These are phyloP conservation scores for Hyaloperonospora arabidopsidis DNA, from an alignment of 352 stramenopile species.

Conservation along the genomic window DNA sequence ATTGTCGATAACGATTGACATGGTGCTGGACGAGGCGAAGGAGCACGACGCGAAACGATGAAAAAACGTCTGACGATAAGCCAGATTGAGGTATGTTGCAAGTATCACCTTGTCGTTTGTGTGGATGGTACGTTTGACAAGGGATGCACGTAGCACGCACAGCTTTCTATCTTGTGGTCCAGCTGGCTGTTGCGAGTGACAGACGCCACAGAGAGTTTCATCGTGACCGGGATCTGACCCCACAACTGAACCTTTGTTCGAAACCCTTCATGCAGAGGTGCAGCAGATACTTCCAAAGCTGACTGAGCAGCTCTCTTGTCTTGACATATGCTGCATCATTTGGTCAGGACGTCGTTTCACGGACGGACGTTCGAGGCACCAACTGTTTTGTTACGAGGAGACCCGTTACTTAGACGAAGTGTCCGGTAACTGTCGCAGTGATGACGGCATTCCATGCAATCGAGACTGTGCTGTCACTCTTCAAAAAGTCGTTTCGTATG, in stretches of 20 bases:
- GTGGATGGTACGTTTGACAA: too few species aligned
- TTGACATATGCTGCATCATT: too few species aligned
- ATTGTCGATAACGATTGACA: slow-evolving; percentile 28
- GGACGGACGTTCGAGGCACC: too few species aligned
- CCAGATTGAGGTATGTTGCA: slow-evolving; percentile 14
- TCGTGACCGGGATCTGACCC: neutral
- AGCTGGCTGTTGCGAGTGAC: slow-evolving; percentile 24
- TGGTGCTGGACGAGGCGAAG: slow-evolving; percentile 2
- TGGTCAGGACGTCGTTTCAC: too few species aligned
- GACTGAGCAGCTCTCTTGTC: neutral
- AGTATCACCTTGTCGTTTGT: too few species aligned
- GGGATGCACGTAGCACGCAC: slow-evolving; percentile 2
- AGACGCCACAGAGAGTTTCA: slow-evolving; percentile 19
- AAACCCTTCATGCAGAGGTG: neutral
- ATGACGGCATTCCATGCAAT: too few species aligned
- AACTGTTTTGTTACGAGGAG: too few species aligned
- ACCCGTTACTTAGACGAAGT: too few species aligned
- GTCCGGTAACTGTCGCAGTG: too few species aligned
- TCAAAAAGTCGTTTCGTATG: too few species aligned
- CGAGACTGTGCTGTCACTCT: too few species aligned
- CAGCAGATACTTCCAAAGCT: neutral
- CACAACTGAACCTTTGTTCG: neutral
- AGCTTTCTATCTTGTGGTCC: slow-evolving; percentile 13
- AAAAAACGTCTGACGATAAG: slow-evolving; percentile 7
- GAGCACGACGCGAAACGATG: slow-evolving; percentile 5